Evolutionary conservation across 306 rosid genomes (phyloP).

Genomic region (Prunus padus): DNA sequence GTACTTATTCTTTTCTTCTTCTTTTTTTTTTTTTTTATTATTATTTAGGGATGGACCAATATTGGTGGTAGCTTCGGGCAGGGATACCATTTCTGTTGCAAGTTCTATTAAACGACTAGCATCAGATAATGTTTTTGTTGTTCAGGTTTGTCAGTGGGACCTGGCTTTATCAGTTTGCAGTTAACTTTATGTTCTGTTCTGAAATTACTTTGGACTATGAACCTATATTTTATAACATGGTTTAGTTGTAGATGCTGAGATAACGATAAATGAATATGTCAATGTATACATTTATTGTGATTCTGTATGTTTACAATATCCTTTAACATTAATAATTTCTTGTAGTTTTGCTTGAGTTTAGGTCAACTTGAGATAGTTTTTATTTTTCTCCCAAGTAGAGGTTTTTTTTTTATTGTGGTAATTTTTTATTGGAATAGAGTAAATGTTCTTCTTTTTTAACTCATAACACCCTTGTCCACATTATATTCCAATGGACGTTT

Average conservation of each 20-base stretch:
- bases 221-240: background rate
- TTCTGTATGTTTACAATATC: background rate
- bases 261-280: background rate
- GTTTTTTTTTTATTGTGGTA: background rate
- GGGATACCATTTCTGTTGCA: conserved; percentile 79
- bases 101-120: conserved; percentile 78
- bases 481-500: background rate
- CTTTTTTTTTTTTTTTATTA: background rate
- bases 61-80: conserved; percentile 87
- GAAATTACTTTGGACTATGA: background rate
- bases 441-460: background rate
- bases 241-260: background rate
- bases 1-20: conserved; percentile 14
- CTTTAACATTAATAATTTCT: background rate
- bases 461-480: background rate
- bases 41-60: conserved; percentile 84
- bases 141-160: conserved; percentile 60
- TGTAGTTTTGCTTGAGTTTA: background rate
- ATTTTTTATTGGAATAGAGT: background rate
- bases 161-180: conserved; percentile 8
- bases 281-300: background rate
- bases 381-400: background rate
- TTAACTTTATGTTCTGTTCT: conserved; percentile 1
- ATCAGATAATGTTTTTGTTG: conserved; percentile 72
- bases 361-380: background rate